Conservation (phyloP, 176 grass and related monocot genomes). For the Aegilops umbellulata region DNA sequence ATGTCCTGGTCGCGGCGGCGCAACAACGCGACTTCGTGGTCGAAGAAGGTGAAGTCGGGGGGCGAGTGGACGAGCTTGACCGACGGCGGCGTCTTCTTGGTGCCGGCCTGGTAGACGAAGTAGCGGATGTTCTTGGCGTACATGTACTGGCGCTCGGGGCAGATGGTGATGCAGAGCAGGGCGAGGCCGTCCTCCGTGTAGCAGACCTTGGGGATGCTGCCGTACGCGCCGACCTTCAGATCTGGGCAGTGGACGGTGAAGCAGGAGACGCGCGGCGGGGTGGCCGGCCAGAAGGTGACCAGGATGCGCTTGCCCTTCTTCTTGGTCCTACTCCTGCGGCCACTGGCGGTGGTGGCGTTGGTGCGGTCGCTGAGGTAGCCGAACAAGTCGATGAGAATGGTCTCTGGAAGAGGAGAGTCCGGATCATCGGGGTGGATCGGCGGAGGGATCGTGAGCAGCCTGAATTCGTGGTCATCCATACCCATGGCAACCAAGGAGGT, state of each 20-base stretch:
- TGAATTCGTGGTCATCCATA: not conserved
- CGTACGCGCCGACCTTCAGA: not conserved
- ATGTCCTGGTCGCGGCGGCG: not conserved
- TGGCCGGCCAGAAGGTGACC: not conserved
- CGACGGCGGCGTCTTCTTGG: not conserved
- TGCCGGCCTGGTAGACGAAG: conserved; percentile 17
- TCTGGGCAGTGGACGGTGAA: not conserved
- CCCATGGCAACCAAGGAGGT: not conserved
- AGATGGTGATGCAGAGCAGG: not conserved
- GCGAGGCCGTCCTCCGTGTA: not conserved
- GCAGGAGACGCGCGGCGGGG: not conserved
- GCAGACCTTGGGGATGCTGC: not conserved
- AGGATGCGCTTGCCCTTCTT: not conserved
- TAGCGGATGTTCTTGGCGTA: not conserved
- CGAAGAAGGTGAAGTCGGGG: fast-evolving
- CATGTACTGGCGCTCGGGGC: fast-evolving
- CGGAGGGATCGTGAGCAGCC: not conserved
- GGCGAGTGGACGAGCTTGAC: not conserved
- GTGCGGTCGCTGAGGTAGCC: conserved; percentile 2
- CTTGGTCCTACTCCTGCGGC: not conserved
- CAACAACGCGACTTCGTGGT: not conserved
- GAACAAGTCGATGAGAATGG: not conserved
- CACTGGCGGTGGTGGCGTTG: not conserved
- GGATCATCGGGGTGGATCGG: not conserved
- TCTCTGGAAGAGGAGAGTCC: not conserved